Evolutionary conservation across 805 yeast species (phyloP).

Genomic region (Zygoascus bituminiphila): DNA sequence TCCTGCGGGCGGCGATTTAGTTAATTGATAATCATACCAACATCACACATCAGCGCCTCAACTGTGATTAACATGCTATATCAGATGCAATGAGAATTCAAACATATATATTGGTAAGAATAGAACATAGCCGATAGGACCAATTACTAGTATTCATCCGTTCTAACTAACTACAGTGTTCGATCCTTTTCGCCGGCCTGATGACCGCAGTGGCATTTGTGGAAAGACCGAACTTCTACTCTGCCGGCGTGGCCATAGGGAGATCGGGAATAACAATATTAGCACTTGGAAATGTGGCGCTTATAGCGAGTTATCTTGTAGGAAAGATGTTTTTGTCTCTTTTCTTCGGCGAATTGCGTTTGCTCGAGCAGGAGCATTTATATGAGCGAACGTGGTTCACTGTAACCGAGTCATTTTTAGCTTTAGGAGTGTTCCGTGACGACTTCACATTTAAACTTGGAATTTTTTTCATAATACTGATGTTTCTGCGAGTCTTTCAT

Average conservation of each 20-base stretch:
- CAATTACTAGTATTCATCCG: constrained; percentile 25
- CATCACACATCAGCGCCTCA: too few species aligned
- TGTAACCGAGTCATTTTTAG: constrained; percentile 49
- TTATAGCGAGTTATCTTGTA: constrained; percentile 12
- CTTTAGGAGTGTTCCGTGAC: constrained; percentile 45
- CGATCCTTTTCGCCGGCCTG: constrained; percentile 25
- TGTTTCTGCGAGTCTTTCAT: constrained; percentile 62
- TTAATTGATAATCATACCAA: too few species aligned
- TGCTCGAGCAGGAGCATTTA: constrained; percentile 68
- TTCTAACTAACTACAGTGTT: too few species aligned
- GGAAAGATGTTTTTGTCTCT: constrained; percentile 18
- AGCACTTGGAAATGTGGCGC: constrained; percentile 27
- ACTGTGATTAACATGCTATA: too few species aligned
- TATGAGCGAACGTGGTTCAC: constrained; percentile 59
- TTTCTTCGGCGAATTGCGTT: constrained; percentile 63
- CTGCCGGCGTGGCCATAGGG: constrained; percentile 43
- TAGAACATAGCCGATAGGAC: constrained; percentile 26
- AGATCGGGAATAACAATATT: constrained; percentile 44
- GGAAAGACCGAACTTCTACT: constrained; percentile 40
- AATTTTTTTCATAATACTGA: constrained; percentile 33
- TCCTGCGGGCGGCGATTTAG: too few species aligned
- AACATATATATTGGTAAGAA: constrained; percentile 19
- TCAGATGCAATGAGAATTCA: constrained; percentile 21
- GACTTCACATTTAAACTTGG: constrained; percentile 41
- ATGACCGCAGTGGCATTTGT: constrained; percentile 33